Evolutionary conservation across 257 asterid genomes (phyloP).

Genomic region (Gardenia jasminoides): DNA sequence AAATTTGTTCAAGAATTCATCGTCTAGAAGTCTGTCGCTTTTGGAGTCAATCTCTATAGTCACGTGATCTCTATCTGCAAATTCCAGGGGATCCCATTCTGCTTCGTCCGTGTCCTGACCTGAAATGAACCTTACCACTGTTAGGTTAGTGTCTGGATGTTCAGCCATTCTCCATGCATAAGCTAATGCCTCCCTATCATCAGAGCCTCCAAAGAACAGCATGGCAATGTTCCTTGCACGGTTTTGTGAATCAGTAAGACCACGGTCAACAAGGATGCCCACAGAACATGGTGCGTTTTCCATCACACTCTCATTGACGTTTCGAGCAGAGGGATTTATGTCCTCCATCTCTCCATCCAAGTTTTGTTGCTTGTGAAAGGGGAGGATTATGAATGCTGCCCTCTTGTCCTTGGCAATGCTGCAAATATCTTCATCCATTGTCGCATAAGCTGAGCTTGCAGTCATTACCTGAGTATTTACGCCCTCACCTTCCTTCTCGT

Average conservation of each 20-base stretch:
- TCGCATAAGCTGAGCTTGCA: constrained; percentile 56
- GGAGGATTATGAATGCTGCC: constrained; percentile 59
- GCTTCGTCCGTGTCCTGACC: constrained; percentile 30
- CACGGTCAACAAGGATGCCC: constrained; percentile 69
- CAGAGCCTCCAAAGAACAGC: constrained; percentile 78
- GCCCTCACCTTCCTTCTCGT: constrained; percentile 64
- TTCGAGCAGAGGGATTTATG: constrained; percentile 50
- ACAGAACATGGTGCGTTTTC: constrained; percentile 82
- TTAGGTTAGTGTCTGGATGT: constrained; percentile 36
- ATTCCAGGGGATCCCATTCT: constrained; percentile 14
- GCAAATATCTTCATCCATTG: constrained; percentile 90
- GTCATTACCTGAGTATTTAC: constrained; percentile 68
- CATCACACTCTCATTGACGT: constrained; percentile 69
- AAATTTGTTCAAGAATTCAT: constrained; percentile 57
- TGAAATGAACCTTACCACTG: constrained; percentile 64
- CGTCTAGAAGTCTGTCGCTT: constrained; percentile 56
- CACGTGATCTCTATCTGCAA: constrained; percentile 35
- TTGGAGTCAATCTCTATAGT: constrained; percentile 42
- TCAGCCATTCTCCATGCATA: constrained; percentile 80
- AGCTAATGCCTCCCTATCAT: constrained; percentile 81
- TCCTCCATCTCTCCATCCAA: constrained; percentile 67
- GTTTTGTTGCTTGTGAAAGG: constrained; percentile 66
- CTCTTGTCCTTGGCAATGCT: constrained; percentile 63
- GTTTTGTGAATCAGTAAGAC: constrained; percentile 35
- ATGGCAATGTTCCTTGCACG: constrained; percentile 47